A percentile compares a stretch with the other conserved stretches of the same genome.
Evolutionary conservation across 768 basidiomycete species (phyloP).

Genomic region (Auricularia cornea): DNA sequence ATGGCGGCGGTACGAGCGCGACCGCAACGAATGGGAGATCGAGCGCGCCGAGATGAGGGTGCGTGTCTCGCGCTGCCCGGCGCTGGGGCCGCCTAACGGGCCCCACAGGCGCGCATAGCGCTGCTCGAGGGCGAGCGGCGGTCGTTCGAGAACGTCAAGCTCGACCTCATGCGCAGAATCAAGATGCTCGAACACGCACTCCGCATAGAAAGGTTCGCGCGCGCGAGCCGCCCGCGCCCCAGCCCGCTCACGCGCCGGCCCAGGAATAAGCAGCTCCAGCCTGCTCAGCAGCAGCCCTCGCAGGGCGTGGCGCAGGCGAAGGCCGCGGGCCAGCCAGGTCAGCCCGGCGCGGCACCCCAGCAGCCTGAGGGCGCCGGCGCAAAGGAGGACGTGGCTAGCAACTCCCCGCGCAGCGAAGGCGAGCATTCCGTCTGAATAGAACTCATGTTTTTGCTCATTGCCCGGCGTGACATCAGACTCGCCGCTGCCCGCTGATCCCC

Average conservation of each 20-base stretch:
- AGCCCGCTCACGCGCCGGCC: slow-evolving; percentile 3
- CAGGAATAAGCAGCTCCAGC: slow-evolving; percentile 69
- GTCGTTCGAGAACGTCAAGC: slow-evolving; percentile 94
- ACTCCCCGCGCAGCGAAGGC: slow-evolving; percentile 85
- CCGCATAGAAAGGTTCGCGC: slow-evolving; percentile 82
- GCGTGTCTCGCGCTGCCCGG: slow-evolving; percentile 26
- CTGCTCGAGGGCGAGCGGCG: slow-evolving; percentile 94
- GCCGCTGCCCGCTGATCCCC: slow-evolving; percentile 56
- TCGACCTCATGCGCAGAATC: slow-evolving; percentile 91
- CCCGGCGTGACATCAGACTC: slow-evolving; percentile 44
- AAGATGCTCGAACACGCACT: slow-evolving; percentile 99
- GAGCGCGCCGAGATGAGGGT: slow-evolving; percentile 99
- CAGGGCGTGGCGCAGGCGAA: slow-evolving; percentile 60
- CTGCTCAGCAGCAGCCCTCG: slow-evolving; percentile 32
- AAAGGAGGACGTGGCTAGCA: slow-evolving; percentile 71
- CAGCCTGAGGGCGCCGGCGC: slow-evolving; percentile 66
- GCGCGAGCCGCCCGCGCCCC: slow-evolving; percentile 2
- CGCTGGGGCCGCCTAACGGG: neutral
- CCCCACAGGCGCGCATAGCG: slow-evolving; percentile 81
- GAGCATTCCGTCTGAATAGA: slow-evolving; percentile 3
- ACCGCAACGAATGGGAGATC: slow-evolving; percentile 99
- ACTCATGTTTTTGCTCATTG: slow-evolving; percentile 9
- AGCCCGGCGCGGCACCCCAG: slow-evolving; percentile 38
- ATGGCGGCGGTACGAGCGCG: slow-evolving; percentile 95
- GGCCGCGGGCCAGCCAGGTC: slow-evolving; percentile 50